Evolutionary conservation across 164 flowering plant species (phyloP), one percentile per base, ranked within the genome.

Genomic region (Liriodendron chinense): DNA sequence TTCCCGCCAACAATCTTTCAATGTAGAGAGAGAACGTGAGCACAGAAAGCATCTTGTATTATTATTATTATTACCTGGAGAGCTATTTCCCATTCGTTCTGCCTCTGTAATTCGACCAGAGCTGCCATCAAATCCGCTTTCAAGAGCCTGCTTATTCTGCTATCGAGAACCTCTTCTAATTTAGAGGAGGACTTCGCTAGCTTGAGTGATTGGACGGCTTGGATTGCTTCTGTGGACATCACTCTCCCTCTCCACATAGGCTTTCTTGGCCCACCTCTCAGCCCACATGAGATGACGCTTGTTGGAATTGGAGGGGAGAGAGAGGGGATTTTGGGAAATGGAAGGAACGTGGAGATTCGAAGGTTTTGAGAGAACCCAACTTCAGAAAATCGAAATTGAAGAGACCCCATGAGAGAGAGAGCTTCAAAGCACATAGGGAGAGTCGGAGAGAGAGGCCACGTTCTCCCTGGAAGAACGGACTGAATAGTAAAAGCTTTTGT

Each of bases 191-290:
- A 80, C 80, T 85, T 93, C 28, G 94, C 92, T 14, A 93, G 73
- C 78, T 93, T 93, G 7, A 93, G 82, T 14, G 89, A 81, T 1
- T 93, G 98, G 16, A 91, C 90, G 1, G 86, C 94, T 72, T 90
- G 96, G n/a, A 91, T 91, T 23, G 96, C 90, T 79, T 93, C 96
- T 1, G 84, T 78, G 43, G 96, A 90, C 48, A 91, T 34, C 28
- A 89, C 89, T 57, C 89, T 85, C 20, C 87, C 80, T 80, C 88
- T 89, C 94, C 95, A 88, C 74, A 89, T 7, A 18, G 90, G 81
- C 74, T 85, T 87, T 59, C 86, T 82, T 12, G 86, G 82, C 49
- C 84, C 87, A 1, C 73, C 79, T 80, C 95, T 83, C 53, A 91
- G 78, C 1, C 94, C 88, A 75, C 91, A 89, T 21, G 65, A 34